Base-by-base conservation (phyloP, 2,329 filamentous ascomycete species). In the Coleophoma crateriformis region DNA sequence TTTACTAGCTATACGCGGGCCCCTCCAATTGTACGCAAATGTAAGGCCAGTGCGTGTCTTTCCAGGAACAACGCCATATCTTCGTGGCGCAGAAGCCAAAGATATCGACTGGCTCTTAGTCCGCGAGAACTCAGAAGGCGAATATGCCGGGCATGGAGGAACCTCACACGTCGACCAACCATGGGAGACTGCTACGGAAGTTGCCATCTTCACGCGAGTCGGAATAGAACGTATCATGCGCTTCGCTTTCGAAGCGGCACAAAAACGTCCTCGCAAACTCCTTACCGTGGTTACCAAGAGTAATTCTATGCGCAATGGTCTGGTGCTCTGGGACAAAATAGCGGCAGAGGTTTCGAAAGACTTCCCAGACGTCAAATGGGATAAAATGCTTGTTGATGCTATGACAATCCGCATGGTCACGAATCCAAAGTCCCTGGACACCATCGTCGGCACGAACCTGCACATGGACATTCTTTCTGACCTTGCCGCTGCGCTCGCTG, bases 381-480 rank as follows among this genome's bases (percentile, higher is more conserved):
- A 84, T 53, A 84, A 83, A 69, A 83, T 83, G 79, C 69, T 84
- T 17, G 81, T 84, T 4, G 81, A 83, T 46, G 65, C 66, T 15
- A 68, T 68, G 64, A 68, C 67, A 7, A 57, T 61, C 4, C 58
- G 65, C 11, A 84, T 84, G 80, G 77, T 81, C 3, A 61, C 80
- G 46, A 74, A 80, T 56, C 79, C 80, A 0, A 68, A 76, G 54
- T 71, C 67, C 1, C 57, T 84, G 5, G 81, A 84, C 56, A 82
- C 79, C 0, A 78, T 84, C 50, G 80, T 84, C 20, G 80, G 78
- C 2, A 81, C 78, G 2, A 84, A 84, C 57, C 60, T 83, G 54
- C 71, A 73, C 50, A 81, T 81, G 14, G 83, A 87, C 50, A 85
- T 87, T 44, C 74, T 88, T 4, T 85, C 82, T 0, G 84, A 88